These are phyloP conservation scores for Lactifluus subvellereus DNA, from an alignment of 768 basidiomycete species.

Conservation along the genomic window DNA sequence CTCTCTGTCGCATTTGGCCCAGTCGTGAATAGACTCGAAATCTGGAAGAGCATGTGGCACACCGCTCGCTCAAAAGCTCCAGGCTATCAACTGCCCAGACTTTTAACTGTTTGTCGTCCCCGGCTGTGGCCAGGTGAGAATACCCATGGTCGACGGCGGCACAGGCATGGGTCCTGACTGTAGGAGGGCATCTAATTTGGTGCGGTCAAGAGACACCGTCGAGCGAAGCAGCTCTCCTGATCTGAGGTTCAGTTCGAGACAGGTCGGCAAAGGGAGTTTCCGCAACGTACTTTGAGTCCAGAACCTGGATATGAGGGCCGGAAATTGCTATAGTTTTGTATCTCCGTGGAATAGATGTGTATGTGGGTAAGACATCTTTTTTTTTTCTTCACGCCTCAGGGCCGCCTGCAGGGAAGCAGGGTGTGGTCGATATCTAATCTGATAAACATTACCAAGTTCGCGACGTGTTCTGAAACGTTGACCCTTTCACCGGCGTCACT, in stretches of 20 bases:
- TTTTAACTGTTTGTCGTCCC: slow-evolving; percentile 78
- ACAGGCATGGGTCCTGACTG: slow-evolving; percentile 55
- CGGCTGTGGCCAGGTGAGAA: slow-evolving; percentile 52
- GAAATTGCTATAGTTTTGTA: slow-evolving; percentile 40
- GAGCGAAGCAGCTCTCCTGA: slow-evolving; percentile 48
- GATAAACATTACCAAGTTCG: not conserved
- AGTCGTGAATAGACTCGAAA: not conserved
- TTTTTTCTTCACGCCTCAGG: not conserved
- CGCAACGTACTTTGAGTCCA: slow-evolving; percentile 48
- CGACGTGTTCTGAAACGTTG: not conserved
- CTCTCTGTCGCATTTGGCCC: slow-evolving; percentile 42
- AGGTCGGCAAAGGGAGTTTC: not conserved
- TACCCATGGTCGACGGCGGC: slow-evolving; percentile 44
- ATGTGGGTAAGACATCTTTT: slow-evolving; percentile 38
- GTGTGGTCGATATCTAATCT: slow-evolving; percentile 9
- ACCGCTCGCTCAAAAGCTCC: slow-evolving; percentile 60
- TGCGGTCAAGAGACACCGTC: slow-evolving; percentile 33
- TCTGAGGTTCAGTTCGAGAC: slow-evolving; percentile 32
- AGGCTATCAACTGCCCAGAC: slow-evolving; percentile 63
- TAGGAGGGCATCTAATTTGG: slow-evolving; percentile 32
- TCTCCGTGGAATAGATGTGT: slow-evolving; percentile 39
- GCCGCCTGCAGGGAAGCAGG: too few species aligned
- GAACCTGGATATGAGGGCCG: slow-evolving; percentile 58
- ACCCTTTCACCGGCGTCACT: not conserved
- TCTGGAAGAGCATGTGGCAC: slow-evolving; percentile 17